These are phyloP conservation scores for Cercospora nicotianae DNA, from an alignment of 2,329 filamentous ascomycete species.

Conservation along the genomic window DNA sequence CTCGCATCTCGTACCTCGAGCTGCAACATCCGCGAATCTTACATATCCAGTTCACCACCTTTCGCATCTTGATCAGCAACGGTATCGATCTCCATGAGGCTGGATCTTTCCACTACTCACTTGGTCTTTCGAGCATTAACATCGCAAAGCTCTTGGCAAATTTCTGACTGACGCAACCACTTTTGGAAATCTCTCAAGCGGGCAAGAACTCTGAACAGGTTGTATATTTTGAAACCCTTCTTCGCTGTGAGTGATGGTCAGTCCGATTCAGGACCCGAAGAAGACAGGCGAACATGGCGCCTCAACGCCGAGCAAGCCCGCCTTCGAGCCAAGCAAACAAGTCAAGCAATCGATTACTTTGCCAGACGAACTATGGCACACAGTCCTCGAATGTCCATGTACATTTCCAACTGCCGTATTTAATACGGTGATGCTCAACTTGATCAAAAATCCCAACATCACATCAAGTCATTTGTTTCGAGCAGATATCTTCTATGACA, in stretches of 20 bases:
- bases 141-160: not conserved
- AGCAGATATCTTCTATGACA: slow-evolving; percentile 69
- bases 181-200: not conserved
- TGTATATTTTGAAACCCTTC: not conserved
- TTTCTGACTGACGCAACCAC: not conserved
- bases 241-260: not conserved
- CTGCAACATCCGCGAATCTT: not conserved
- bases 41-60: not conserved
- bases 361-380: slow-evolving; percentile 34
- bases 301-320: slow-evolving; percentile 17
- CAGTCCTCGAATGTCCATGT: slow-evolving; percentile 46
- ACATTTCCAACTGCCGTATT: slow-evolving; percentile 66
- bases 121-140: not conserved
- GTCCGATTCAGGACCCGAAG: not conserved
- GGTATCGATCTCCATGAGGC: not conserved
- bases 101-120: not conserved
- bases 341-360: slow-evolving; percentile 21
- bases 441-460: slow-evolving; percentile 76
- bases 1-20: not conserved
- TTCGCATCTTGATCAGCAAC: not conserved
- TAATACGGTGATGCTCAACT: slow-evolving; percentile 67
- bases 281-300: not conserved
- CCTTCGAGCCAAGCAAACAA: slow-evolving; percentile 36
- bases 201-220: not conserved
- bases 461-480: slow-evolving; percentile 76